phyloP scores from a whole-genome alignment of 164 flowering plant genomes.

The Pachysandra terminalis region DNA sequence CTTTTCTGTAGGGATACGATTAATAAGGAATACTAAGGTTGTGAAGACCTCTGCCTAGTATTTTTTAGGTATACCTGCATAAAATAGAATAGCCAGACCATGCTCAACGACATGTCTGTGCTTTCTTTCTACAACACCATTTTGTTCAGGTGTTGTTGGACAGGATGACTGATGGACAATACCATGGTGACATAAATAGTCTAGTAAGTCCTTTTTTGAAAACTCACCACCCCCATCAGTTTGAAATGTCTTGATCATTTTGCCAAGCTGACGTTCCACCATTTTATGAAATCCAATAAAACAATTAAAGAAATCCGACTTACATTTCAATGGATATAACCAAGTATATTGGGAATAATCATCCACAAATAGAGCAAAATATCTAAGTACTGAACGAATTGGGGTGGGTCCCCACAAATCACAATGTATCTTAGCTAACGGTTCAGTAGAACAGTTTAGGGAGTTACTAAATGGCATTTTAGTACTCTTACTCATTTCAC shows the following conservation, averaged over 20 bases:
- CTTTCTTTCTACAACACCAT: constrained; percentile 14
- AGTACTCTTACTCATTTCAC: background rate
- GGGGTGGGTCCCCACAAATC: constrained; percentile 10
- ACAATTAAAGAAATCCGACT: background rate
- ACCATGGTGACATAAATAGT: background rate
- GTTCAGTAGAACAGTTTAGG: background rate
- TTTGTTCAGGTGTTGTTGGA: constrained; percentile 16
- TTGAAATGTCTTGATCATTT: background rate
- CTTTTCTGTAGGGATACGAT: background rate
- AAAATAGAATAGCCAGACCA: background rate
- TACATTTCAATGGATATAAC: constrained; percentile 8
- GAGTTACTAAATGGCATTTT: background rate
- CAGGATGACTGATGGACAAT: background rate
- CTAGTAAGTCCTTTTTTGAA: background rate
- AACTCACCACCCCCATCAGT: constrained; percentile 13
- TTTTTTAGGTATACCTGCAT: background rate
- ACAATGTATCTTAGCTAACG: background rate
- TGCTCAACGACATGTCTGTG: constrained; percentile 13
- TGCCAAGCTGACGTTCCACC: background rate
- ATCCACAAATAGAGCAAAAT: constrained; percentile 9
- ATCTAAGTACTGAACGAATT: background rate
- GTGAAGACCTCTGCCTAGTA: constrained; percentile 15
- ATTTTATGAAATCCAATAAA: constrained; percentile 4
- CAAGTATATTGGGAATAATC: constrained; percentile 4
- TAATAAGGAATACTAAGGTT: background rate